Evolutionary conservation across 192 early-diverging fungal genomes (phyloP).

Genomic region (Coemansia sp.): DNA sequence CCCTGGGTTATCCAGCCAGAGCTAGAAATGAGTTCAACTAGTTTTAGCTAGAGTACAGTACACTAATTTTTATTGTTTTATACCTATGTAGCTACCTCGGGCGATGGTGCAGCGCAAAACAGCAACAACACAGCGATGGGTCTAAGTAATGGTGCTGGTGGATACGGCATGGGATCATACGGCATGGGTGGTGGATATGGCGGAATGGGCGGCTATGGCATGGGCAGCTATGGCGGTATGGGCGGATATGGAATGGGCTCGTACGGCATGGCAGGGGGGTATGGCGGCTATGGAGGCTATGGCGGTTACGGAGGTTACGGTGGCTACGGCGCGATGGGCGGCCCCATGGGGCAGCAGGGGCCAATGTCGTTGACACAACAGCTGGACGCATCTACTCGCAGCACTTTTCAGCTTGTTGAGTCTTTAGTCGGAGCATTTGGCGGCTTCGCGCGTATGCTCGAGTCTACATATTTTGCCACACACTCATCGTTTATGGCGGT

Average conservation of each 20-base stretch:
- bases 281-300: conserved; percentile 50
- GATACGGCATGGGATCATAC: conserved; percentile 40
- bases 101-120: conserved; percentile 16
- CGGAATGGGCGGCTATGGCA: conserved; percentile 22
- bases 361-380: conserved; percentile 67
- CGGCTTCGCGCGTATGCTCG: conserved; percentile 97
- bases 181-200: conserved; percentile 41
- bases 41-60: not conserved
- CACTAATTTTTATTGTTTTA: not conserved
- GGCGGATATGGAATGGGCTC: conserved; percentile 34
- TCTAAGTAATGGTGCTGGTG: conserved; percentile 9
- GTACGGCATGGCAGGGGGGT: conserved; percentile 47
- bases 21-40: too few species aligned
- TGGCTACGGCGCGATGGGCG: conserved; percentile 56
- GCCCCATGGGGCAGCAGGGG: conserved; percentile 59
- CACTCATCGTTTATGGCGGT: conserved; percentile 92
- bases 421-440: conserved; percentile 94
- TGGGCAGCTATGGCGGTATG: conserved; percentile 53
- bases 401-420: conserved; percentile 92
- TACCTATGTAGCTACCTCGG: not conserved
- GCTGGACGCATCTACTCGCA: conserved; percentile 86
- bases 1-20: not conserved
- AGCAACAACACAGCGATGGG: conserved; percentile 4
- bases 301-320: conserved; percentile 55
- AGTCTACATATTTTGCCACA: conserved; percentile 96